A percentile compares a stretch with the other conserved stretches of the same genome.
These are phyloP conservation scores for Yarrowia sp. DNA, from an alignment of 805 yeast genomes.

Conservation along the genomic window DNA sequence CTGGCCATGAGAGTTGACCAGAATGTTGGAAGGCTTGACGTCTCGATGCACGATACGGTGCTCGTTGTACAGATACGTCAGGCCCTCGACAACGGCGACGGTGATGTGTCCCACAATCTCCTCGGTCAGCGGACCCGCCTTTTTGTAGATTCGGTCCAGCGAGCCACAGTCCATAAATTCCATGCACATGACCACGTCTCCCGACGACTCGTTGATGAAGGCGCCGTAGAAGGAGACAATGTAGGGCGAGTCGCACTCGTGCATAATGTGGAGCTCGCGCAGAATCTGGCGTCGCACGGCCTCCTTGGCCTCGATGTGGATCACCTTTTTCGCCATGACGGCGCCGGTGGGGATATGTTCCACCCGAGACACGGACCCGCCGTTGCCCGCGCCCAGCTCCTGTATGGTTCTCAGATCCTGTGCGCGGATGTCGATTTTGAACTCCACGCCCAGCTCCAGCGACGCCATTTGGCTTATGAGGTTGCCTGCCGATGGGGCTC, in stretches of 20 bases:
- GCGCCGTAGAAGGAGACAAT: slow-evolving; percentile 93
- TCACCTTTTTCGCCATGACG: slow-evolving; percentile 85
- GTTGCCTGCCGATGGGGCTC: slow-evolving; percentile 24
- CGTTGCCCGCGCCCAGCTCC: slow-evolving; percentile 86
- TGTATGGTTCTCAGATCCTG: slow-evolving; percentile 73
- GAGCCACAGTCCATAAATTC: slow-evolving; percentile 95
- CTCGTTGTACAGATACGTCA: slow-evolving; percentile 77
- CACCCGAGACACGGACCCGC: slow-evolving; percentile 88
- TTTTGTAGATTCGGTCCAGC: slow-evolving; percentile 80
- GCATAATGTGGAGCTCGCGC: slow-evolving; percentile 85
- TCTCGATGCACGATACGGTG: slow-evolving; percentile 94
- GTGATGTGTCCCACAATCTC: slow-evolving; percentile 90
- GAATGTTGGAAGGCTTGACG: slow-evolving; percentile 91
- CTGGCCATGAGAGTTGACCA: slow-evolving; percentile 81
- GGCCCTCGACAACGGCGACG: slow-evolving; percentile 76
- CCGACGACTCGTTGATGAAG: slow-evolving; percentile 54
- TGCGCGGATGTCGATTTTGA: slow-evolving; percentile 51
- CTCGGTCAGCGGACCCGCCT: slow-evolving; percentile 87
- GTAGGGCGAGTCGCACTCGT: slow-evolving; percentile 76
- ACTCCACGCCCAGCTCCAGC: slow-evolving; percentile 54
- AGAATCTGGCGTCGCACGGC: slow-evolving; percentile 78
- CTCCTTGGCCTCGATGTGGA: slow-evolving; percentile 79
- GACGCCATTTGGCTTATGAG: slow-evolving; percentile 43
- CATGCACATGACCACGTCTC: slow-evolving; percentile 88
- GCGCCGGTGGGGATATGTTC: slow-evolving; percentile 84